Conservation (phyloP, 2,329 filamentous ascomycete species). For the Fusarium nurragi region DNA sequence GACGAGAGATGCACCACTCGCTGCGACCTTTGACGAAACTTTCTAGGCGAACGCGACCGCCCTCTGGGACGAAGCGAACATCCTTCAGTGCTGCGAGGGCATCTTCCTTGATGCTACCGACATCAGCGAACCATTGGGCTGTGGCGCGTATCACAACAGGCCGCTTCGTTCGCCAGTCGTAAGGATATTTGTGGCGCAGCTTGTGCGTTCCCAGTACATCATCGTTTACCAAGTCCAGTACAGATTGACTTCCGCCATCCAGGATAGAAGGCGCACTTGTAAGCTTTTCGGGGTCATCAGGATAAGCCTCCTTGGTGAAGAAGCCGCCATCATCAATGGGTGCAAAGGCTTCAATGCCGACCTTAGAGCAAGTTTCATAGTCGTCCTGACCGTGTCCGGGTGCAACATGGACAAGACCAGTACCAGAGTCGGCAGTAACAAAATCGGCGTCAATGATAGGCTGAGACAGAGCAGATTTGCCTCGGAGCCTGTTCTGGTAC, state of each 20-base stretch:
- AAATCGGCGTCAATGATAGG: conserved; percentile 86
- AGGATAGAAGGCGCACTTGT: conserved; percentile 75
- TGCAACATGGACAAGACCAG: conserved; percentile 92
- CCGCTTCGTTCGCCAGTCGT: conserved; percentile 96
- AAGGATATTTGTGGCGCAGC: conserved; percentile 92
- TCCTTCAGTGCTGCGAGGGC: conserved; percentile 75
- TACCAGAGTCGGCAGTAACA: conserved; percentile 89
- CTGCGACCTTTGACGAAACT: conserved; percentile 88
- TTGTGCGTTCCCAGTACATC: conserved; percentile 75
- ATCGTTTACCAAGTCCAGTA: conserved; percentile 73
- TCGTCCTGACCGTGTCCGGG: conserved; percentile 98
- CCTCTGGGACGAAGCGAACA: conserved; percentile 81
- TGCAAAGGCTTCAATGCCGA: conserved; percentile 78
- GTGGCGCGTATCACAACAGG: conserved; percentile 93
- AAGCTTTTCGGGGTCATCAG: conserved; percentile 72
- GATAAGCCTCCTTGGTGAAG: conserved; percentile 83
- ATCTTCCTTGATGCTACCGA: conserved; percentile 79
- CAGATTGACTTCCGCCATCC: conserved; percentile 71
- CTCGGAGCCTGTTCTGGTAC: conserved; percentile 78
- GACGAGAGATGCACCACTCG: conserved; percentile 98
- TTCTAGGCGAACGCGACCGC: conserved; percentile 77
- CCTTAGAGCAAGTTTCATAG: conserved; percentile 79
- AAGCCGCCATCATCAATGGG: conserved; percentile 84
- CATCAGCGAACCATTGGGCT: conserved; percentile 97
- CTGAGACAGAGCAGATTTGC: conserved; percentile 64